Evolutionary conservation across 306 rosid species (phyloP), one percentile per base, ranked within the genome.

Genomic region (Rubus idaeus): DNA sequence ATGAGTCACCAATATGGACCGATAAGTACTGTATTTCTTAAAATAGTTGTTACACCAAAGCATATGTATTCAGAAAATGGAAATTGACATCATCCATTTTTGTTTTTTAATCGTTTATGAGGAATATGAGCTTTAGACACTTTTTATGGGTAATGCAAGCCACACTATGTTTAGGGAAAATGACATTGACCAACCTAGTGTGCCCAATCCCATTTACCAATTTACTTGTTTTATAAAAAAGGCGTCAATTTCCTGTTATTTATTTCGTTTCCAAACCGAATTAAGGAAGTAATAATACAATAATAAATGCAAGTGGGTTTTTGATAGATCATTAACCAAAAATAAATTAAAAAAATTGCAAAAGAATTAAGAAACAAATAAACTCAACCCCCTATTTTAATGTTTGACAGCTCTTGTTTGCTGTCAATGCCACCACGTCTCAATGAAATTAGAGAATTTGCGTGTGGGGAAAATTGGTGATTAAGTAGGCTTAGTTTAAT

Each of bases 341-440:
- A 16, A 3, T 5, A 39, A 17, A 17, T 14, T 23, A 3, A 23
- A 10, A 39, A 64, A 18, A 6, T 30, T 5, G 23, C 46, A 16
- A 20, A 56, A n/a, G 0, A 20, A 63, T 39, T 39, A 14, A 30
- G 35, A 42, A 40, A 39, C 20, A 37, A 37, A 64, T 11, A 39
- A 39, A 6, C 47, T 39, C 23, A 64, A 64, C 70, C 13, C 6
- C 23, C 47, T 64, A 64, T 39, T 64, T 39, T 37, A 64, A 16
- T 64, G 46, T 8, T 8, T 64, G 70, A 64, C 49, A 39, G 39
- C 70, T 39, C 70, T 37, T 37, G 23, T 64, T 64, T 37, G 49
- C 70, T 64, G 70, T 64, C 47, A 39, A 14, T 17, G 14, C 23
- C 70, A 64, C 70, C 49, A 64, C 70, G 47, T 64, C 70, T 64